These are phyloP conservation scores for Mycena kentingensis DNA, from an alignment of 768 basidiomycete species.

Conservation along the genomic window DNA sequence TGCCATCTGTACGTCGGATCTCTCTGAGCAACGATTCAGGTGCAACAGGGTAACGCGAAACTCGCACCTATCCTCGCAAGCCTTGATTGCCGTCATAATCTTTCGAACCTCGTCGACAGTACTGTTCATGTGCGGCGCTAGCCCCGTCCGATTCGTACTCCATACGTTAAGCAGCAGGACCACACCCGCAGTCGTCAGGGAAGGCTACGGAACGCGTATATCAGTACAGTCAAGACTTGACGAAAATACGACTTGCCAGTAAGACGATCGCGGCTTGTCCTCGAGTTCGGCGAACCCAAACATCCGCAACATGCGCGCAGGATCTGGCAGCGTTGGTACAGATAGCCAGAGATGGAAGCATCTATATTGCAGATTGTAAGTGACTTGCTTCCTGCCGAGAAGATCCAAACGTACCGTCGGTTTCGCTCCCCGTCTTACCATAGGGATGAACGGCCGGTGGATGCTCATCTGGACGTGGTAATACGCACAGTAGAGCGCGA, in stretches of 20 bases:
- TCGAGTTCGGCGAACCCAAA: conserved; percentile 36
- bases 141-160: conserved; percentile 57
- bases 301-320: conserved; percentile 69
- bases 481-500: conserved; percentile 48
- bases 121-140: conserved; percentile 46
- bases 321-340: conserved; percentile 84
- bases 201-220: conserved; percentile 30
- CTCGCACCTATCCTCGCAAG: conserved; percentile 40
- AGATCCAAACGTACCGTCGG: conserved; percentile 13
- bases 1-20: conserved; percentile 36
- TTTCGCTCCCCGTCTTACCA: conserved; percentile 47
- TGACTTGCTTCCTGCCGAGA: background rate
- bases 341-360: conserved; percentile 71
- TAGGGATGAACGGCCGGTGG: conserved; percentile 80
- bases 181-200: conserved; percentile 44
- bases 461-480: conserved; percentile 68
- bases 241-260: conserved; percentile 27
- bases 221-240: too few relatives aligned
- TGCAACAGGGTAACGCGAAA: background rate
- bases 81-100: conserved; percentile 53
- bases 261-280: conserved; percentile 33
- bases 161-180: conserved; percentile 69
- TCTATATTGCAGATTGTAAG: background rate
- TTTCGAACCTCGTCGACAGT: conserved; percentile 62
- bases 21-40: background rate